Conservation (phyloP, 495 filamentous ascomycete genomes). For the Poronia punctata region DNA sequence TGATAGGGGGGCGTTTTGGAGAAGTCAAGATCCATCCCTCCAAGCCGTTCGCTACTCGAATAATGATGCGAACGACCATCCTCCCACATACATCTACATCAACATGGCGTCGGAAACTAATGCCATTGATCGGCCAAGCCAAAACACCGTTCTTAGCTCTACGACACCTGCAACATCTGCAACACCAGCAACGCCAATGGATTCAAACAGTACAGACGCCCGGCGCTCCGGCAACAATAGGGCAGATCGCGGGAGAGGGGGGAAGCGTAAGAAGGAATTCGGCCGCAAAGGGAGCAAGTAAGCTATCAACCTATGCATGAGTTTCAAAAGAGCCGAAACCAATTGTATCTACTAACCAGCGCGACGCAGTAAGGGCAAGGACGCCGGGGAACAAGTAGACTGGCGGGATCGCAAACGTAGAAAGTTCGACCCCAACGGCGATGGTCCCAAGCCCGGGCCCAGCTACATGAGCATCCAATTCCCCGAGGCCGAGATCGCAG, state of each 20-base stretch:
- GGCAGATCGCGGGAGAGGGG: constrained; percentile 4
- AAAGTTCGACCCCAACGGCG: constrained; percentile 24
- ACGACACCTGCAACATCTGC: not conserved
- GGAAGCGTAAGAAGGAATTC: constrained; percentile 10
- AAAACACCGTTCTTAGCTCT: not conserved
- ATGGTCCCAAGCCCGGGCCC: constrained; percentile 45
- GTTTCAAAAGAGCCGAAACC: constrained; percentile 9
- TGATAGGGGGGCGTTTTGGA: too few species aligned
- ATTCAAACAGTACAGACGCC: constrained; percentile 1
- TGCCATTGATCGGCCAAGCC: not conserved
- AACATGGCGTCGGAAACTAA: constrained; percentile 7
- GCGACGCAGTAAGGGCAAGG: constrained; percentile 7
- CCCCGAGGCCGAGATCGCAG: constrained; percentile 65
- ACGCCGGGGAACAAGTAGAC: constrained; percentile 12
- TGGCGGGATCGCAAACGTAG: constrained; percentile 25
- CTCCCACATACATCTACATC: not conserved
- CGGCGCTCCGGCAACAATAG: not conserved
- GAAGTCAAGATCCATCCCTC: too few species aligned
- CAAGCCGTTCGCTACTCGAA: too few species aligned
- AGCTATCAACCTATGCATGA: not conserved
- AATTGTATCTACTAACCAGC: constrained; percentile 24
- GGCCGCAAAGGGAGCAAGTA: constrained; percentile 12
- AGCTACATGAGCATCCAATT: constrained; percentile 40
- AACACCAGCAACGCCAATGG: not conserved
- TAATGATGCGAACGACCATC: constrained; percentile 5